These are phyloP conservation scores for Amniculicola lignicola DNA, from an alignment of 495 filamentous ascomycete species.

Conservation along the genomic window DNA sequence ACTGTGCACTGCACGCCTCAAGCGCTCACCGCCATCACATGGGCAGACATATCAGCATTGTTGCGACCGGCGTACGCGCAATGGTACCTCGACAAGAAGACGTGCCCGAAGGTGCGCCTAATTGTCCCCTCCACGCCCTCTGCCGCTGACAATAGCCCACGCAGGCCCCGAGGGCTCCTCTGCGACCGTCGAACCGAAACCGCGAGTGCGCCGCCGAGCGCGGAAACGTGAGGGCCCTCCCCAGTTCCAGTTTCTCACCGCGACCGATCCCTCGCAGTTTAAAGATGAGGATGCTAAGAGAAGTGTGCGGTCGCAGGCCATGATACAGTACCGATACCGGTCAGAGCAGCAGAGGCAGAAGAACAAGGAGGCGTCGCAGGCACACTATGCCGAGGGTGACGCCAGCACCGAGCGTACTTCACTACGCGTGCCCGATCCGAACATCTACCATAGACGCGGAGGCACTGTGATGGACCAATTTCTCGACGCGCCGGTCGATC, in stretches of 20 bases:
- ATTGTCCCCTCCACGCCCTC: too few species aligned
- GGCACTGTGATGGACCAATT: not conserved
- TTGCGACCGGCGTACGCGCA: too few species aligned
- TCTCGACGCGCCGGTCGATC: not conserved
- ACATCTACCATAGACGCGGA: not conserved
- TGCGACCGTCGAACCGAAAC: not conserved
- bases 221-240: slow-evolving; percentile 24
- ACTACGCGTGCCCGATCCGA: not conserved
- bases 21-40: too few species aligned
- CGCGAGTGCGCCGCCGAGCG: slow-evolving; percentile 15
- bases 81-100: too few species aligned
- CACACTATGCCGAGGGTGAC: not conserved
- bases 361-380: not conserved
- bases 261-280: slow-evolving; percentile 31
- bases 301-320: slow-evolving; percentile 33
- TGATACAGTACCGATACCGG: slow-evolving; percentile 30
- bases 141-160: not conserved
- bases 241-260: slow-evolving; percentile 31
- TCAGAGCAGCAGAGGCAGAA: slow-evolving; percentile 17
- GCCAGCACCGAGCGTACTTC: not conserved
- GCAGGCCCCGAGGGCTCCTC: not conserved
- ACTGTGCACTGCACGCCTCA: too few species aligned
- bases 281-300: slow-evolving; percentile 25
- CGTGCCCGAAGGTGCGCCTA: too few species aligned
- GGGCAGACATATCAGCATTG: too few species aligned